A percentile compares a stretch with the other conserved stretches of the same genome.
These are phyloP conservation scores for Trametes pubescens DNA, from an alignment of 1,284 basidiomycete species.

Conservation along the genomic window DNA sequence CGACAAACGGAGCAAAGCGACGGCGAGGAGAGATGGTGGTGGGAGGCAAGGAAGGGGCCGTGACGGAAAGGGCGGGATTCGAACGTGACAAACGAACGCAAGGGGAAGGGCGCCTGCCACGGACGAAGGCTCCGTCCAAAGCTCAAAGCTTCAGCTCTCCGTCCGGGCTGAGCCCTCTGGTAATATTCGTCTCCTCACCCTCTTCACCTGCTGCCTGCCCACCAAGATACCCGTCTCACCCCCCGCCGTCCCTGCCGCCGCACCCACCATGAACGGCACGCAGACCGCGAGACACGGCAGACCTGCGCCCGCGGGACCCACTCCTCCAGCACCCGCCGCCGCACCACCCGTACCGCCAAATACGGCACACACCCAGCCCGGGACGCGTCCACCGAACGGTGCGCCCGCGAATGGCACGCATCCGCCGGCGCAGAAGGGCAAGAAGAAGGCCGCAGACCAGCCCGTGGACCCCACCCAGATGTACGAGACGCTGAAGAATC, in stretches of 20 bases:
- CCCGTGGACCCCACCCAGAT: constrained; percentile 82
- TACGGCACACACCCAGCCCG: constrained; percentile 34
- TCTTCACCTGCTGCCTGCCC: constrained; percentile 25
- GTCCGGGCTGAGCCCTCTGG: constrained; percentile 13
- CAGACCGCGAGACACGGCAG: constrained; percentile 42
- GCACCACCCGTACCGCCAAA: constrained; percentile 55
- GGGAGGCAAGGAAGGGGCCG: constrained; percentile 7
- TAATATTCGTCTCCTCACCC: constrained; percentile 20
- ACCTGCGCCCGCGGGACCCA: constrained; percentile 63
- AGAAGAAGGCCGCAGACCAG: constrained; percentile 72
- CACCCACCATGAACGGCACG: constrained; percentile 51
- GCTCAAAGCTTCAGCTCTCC: constrained; percentile 3
- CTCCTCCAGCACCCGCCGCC: constrained; percentile 61
- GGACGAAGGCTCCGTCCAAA: constrained; percentile 6
- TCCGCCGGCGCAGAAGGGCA: constrained; percentile 49
- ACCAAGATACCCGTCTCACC: constrained; percentile 12
- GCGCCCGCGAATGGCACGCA: constrained; percentile 44
- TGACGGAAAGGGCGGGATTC: constrained; percentile 13
- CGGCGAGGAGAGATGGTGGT: background rate
- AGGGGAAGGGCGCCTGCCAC: constrained; percentile 9
- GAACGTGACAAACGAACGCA: constrained; percentile 28
- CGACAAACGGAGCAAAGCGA: background rate
- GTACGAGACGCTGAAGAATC: constrained; percentile 85
- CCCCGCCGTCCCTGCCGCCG: constrained; percentile 8
- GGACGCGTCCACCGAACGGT: constrained; percentile 40